Evolutionary conservation across 192 early-diverging fungal genomes (phyloP), one percentile per base, ranked within the genome.

Genomic region (Coemansia sp.): DNA sequence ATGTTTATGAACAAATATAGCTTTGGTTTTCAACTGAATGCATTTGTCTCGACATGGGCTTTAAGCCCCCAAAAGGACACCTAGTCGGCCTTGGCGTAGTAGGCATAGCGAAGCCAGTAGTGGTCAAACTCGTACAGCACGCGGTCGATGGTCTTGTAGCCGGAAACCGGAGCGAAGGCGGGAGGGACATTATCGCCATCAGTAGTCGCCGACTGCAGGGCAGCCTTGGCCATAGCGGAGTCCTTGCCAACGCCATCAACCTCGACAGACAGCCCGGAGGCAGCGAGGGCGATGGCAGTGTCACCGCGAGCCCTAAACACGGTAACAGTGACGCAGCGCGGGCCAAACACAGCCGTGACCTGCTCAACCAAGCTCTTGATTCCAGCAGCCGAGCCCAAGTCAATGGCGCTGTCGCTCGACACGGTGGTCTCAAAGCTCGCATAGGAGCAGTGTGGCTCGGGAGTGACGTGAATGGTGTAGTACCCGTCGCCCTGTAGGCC

Each of bases 401-500:
- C 69, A 21, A 69, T 65, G 5, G 48, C 61, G 9, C 80, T 70
- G 23, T 85, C 78, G 35, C 90, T 77, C 8, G 93, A 88, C 48
- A 99, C 88, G 65, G 92, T 95, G 36, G 94, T 95, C 75, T 99
- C 97, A 78, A 97, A 96, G 38, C 93, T 95, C n/a, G 97, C 97
- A 69, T 99, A 99, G 20, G 97, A 99, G 89, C 94, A 99, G 64
- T 88, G 83, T n/a, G 87, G 90, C 76, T 99, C 97, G 11, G 97
- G 97, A 18, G 97, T 99, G 16, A 99, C 97, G 65, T 99, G 97
- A 75, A 97, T 93, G 18, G 93, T 99, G 72, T 92, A 99, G 82
- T 99, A 95, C 24, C 86, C 88, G 43, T 91, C 93, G 8, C 89
- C 79, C 38, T 79, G 73, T 3, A 97, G 70, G 5, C 91, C 95